phyloP scores from a whole-genome alignment of 805 yeast species.

The Candida manassasensis region DNA sequence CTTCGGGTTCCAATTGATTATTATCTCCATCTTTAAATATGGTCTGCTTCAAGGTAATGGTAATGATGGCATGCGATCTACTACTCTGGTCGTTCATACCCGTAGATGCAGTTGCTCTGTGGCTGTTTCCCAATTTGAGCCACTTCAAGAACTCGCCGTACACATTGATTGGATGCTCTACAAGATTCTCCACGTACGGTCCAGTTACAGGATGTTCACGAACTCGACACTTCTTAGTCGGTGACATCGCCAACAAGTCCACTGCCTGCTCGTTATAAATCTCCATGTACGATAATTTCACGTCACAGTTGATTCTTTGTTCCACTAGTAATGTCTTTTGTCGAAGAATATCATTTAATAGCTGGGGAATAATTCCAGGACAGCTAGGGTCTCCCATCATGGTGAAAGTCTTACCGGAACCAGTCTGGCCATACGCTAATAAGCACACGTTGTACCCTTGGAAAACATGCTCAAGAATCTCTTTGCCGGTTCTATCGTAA shows the following conservation, averaged over 20 bases:
- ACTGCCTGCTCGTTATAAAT: slow-evolving; percentile 74
- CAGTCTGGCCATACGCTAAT: slow-evolving; percentile 41
- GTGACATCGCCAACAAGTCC: slow-evolving; percentile 45
- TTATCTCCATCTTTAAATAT: slow-evolving; percentile 25
- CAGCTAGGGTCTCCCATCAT: slow-evolving; percentile 38
- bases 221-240: slow-evolving; percentile 35
- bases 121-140: slow-evolving; percentile 47
- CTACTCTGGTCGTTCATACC: slow-evolving; percentile 69
- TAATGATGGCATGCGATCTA: slow-evolving; percentile 77
- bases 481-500: slow-evolving; percentile 53
- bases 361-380: slow-evolving; percentile 34
- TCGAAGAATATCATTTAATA: slow-evolving; percentile 50
- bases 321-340: slow-evolving; percentile 33
- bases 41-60: slow-evolving; percentile 57
- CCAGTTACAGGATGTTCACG: slow-evolving; percentile 65
- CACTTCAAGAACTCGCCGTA: slow-evolving; percentile 45
- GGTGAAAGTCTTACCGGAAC: slow-evolving; percentile 39
- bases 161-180: slow-evolving; percentile 47
- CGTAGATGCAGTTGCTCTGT: slow-evolving; percentile 69
- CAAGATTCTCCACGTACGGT: slow-evolving; percentile 67
- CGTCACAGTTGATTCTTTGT: slow-evolving; percentile 34
- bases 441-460: slow-evolving; percentile 41
- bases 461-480: slow-evolving; percentile 47
- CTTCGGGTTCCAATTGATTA: slow-evolving; percentile 35
- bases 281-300: slow-evolving; percentile 60